Conservation (phyloP, 129 eudicot species). For the Dittrichia graveolens region DNA sequence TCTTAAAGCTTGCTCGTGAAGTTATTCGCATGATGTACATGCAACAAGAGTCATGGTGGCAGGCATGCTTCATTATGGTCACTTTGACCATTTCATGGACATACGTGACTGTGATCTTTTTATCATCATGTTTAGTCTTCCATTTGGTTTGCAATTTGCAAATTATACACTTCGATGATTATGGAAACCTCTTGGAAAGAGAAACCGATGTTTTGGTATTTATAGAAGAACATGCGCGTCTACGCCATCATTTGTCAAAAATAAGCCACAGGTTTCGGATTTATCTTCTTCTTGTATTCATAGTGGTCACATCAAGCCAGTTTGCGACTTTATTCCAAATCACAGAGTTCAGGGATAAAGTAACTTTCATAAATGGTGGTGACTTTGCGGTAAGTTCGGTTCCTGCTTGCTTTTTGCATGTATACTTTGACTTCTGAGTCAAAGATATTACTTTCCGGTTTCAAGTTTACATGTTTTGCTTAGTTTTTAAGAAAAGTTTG, state of each 20-base stretch:
- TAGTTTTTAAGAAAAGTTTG: neutral
- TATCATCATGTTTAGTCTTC: slow-evolving; percentile 73
- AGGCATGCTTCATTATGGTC: slow-evolving; percentile 41
- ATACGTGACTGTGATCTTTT: slow-evolving; percentile 51
- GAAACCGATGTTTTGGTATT: slow-evolving; percentile 59
- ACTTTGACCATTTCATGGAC: slow-evolving; percentile 65
- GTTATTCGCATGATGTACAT: slow-evolving; percentile 55
- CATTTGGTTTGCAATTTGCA: slow-evolving; percentile 77
- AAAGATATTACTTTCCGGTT: neutral
- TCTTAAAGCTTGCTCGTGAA: slow-evolving; percentile 69
- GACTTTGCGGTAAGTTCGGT: slow-evolving; percentile 79
- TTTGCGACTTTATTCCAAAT: slow-evolving; percentile 65
- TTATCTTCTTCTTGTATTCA: slow-evolving; percentile 67
- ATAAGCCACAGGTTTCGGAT: slow-evolving; percentile 87
- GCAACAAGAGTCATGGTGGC: slow-evolving; percentile 67
- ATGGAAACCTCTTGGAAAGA: slow-evolving; percentile 67
- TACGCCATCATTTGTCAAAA: slow-evolving; percentile 67
- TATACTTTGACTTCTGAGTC: slow-evolving; percentile 7
- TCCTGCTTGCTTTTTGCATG: neutral
- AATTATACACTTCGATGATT: slow-evolving; percentile 81
- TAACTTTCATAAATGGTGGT: slow-evolving; percentile 75
- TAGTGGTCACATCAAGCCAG: slow-evolving; percentile 72
- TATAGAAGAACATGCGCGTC: slow-evolving; percentile 70
- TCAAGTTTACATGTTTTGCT: neutral
- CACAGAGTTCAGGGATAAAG: slow-evolving; percentile 52